phyloP scores from a whole-genome alignment of 148 eudicot species.

The Chenopodium suecicum region DNA sequence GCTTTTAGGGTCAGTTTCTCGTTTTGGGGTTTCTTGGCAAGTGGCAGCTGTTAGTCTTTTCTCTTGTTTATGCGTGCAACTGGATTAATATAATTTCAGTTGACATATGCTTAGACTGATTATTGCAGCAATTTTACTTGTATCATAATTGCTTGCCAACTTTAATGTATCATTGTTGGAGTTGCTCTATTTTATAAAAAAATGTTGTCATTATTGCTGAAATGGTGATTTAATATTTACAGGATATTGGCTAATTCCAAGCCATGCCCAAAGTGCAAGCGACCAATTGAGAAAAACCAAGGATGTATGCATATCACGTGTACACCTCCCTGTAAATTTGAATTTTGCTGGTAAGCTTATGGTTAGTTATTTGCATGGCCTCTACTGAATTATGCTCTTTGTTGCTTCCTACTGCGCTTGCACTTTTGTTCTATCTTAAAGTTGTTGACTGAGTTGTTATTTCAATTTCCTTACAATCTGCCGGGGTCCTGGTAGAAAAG shows the following conservation, averaged over 20 bases:
- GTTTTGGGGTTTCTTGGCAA: neutral
- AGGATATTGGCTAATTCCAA: slow-evolving; percentile 93
- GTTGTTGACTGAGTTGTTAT: neutral
- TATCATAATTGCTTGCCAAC: neutral
- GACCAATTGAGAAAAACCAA: slow-evolving; percentile 92
- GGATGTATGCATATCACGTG: slow-evolving; percentile 97
- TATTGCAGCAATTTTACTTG: neutral
- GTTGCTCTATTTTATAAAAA: neutral
- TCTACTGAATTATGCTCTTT: neutral
- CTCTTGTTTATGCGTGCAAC: neutral
- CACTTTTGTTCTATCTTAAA: neutral
- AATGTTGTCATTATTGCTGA: slow-evolving; percentile 1
- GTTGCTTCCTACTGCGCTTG: neutral
- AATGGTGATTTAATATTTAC: slow-evolving; percentile 10
- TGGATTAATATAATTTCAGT: neutral
- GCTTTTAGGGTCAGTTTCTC: neutral
- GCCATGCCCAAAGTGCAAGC: slow-evolving; percentile 96
- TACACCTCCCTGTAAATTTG: slow-evolving; percentile 88
- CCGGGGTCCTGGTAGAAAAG: neutral
- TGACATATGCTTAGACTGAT: neutral
- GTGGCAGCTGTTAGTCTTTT: neutral
- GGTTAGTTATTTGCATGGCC: neutral
- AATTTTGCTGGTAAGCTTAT: slow-evolving; percentile 80
- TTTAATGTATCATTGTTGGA: neutral
- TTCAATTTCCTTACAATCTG: neutral